phyloP scores from a whole-genome alignment of 768 basidiomycete genomes.

The Agrocybe chaxingu region DNA sequence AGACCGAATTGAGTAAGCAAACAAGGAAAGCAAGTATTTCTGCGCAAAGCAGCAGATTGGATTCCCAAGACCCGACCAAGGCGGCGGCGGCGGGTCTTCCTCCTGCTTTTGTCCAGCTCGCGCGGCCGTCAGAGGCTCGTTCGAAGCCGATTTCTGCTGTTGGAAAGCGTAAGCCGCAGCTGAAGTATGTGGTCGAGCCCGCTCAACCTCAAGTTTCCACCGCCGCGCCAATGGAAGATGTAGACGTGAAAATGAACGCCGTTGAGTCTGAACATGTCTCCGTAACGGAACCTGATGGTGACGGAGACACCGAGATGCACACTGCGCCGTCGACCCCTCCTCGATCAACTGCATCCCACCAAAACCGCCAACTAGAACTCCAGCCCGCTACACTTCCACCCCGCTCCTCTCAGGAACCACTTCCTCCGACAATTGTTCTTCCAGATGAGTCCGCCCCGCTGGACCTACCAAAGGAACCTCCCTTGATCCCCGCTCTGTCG shows the following conservation, averaged over 20 bases:
- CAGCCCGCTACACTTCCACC: not conserved
- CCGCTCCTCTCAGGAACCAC: not conserved
- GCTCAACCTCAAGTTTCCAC: not conserved
- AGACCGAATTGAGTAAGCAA: constrained; percentile 24
- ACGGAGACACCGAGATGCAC: constrained; percentile 4
- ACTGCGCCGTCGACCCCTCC: constrained; percentile 14
- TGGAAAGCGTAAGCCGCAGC: constrained; percentile 1
- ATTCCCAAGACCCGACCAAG: not conserved
- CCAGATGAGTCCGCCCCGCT: not conserved
- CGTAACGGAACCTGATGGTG: not conserved
- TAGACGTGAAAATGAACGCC: constrained; percentile 28
- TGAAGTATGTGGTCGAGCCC: constrained; percentile 5
- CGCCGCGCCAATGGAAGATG: not conserved
- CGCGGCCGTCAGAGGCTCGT: not conserved
- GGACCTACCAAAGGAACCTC: constrained; percentile 8
- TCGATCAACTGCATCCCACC: constrained; percentile 3
- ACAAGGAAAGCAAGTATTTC: constrained; percentile 9
- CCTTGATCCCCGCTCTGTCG: constrained; percentile 37
- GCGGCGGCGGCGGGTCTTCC: not conserved
- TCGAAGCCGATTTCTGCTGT: constrained; percentile 1
- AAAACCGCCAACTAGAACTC: not conserved
- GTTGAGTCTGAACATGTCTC: constrained; percentile 10
- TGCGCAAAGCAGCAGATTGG: constrained; percentile 4
- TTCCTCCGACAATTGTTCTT: not conserved
- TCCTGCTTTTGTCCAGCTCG: not conserved